Evolutionary conservation across 768 basidiomycete species (phyloP), one percentile per base, ranked within the genome.

Genomic region (Kwoniella pini): DNA sequence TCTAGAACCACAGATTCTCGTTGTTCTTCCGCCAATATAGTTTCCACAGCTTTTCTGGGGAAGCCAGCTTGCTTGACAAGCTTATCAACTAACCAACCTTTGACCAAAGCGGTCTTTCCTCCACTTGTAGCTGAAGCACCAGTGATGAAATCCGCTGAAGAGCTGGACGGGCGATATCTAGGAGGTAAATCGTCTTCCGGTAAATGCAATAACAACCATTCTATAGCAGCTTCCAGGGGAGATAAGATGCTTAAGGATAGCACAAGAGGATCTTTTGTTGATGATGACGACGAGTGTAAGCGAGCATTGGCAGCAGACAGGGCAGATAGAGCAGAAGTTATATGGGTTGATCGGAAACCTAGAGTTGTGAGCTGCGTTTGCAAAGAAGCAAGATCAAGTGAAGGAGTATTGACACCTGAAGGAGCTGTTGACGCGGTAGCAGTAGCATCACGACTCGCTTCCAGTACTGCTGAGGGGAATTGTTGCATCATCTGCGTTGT

Each of bases 111-210:
- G 19, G 71, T 62, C 42, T 69, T 54, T 2, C 77, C 69, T 11
- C 74, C 77, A 11, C 59, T 30, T 26, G 60, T 42, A 19, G 68
- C 67, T 27, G 64, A 64, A 15, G 65, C 73, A 1, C 71, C 62
- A 0, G 70, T 70, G 43, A 79, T 71, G 63, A 79, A 79, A 53
- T 79, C 79, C 30, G 68, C 64, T 10, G 73, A 71, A 13, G 71
- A 59, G 4, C 73, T 74, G 3, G 74, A 65, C 0, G 79, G 66
- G 19, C 72, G 64, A 61, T 80, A 79, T 24, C 75, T 54, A 7
- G 54, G 51, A 0, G 94, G 94, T 4, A 96, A 83, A 68, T 95
- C 92, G 58, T 89, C 87, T 80, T 97, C 93, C 0, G 92, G 88
- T 4, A 89, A 74, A 68, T 90, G 85, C 21, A 95, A 82, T 44